Conservation (phyloP, 2,329 filamentous ascomycete genomes). For the Curvularia spicifera region DNA sequence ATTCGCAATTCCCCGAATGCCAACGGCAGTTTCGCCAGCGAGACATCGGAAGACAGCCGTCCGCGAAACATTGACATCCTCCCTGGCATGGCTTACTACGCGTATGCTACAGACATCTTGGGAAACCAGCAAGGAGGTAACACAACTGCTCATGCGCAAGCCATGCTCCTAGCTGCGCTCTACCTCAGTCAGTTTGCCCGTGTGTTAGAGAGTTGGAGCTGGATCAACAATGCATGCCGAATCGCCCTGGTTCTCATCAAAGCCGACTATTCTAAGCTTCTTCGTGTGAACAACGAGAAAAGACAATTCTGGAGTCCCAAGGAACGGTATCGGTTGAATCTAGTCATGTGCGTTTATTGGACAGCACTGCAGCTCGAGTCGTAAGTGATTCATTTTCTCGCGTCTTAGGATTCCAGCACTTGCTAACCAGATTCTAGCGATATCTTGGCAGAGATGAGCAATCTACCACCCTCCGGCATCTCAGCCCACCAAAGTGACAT, state of each 20-base stretch:
- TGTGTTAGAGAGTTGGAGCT: slow-evolving; percentile 82
- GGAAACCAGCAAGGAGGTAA: slow-evolving; percentile 80
- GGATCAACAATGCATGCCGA: slow-evolving; percentile 67
- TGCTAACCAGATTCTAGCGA: slow-evolving; percentile 63
- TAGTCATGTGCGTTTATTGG: slow-evolving; percentile 77
- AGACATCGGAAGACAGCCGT: slow-evolving; percentile 31
- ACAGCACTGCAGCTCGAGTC: slow-evolving; percentile 92
- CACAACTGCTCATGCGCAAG: slow-evolving; percentile 83
- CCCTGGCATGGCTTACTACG: slow-evolving; percentile 89
- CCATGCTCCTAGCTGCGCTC: slow-evolving; percentile 80
- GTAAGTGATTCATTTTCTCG: slow-evolving; percentile 51
- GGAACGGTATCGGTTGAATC: slow-evolving; percentile 46
- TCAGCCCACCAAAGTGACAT: slow-evolving; percentile 65
- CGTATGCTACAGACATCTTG: slow-evolving; percentile 83
- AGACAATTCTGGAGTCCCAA: slow-evolving; percentile 24
- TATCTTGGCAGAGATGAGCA: slow-evolving; percentile 82
- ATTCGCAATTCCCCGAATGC: slow-evolving; percentile 47
- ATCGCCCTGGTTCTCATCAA: slow-evolving; percentile 75
- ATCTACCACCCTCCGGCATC: slow-evolving; percentile 66
- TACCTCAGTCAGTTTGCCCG: slow-evolving; percentile 89
- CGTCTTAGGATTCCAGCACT: not conserved
- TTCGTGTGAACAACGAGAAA: slow-evolving; percentile 30
- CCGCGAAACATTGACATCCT: slow-evolving; percentile 79
- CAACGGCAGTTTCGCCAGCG: slow-evolving; percentile 45
- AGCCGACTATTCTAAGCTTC: slow-evolving; percentile 53